Conservation (phyloP, 2,329 filamentous ascomycete genomes). For the Parafenestella ontariensis region DNA sequence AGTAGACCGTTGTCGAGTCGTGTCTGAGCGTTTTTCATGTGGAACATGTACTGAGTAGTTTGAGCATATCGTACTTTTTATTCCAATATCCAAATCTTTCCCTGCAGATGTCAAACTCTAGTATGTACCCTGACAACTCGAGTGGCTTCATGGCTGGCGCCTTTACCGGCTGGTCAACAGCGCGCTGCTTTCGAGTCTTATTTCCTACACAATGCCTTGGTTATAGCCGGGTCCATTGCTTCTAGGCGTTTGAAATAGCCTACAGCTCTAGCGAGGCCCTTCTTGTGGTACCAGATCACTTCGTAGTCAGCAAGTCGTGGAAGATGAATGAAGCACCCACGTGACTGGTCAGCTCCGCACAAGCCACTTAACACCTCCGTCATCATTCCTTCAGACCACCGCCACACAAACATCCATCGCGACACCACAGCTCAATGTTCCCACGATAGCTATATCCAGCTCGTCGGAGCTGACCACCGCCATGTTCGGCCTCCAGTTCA, state of each 20-base stretch:
- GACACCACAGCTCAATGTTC: slow-evolving; percentile 17
- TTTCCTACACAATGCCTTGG: neutral
- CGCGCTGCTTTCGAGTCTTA: neutral
- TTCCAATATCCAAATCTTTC: neutral
- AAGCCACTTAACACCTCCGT: neutral
- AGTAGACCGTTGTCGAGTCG: neutral
- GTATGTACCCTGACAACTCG: neutral
- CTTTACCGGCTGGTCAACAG: neutral
- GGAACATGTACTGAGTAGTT: neutral
- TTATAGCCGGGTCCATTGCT: neutral
- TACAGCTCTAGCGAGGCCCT: neutral
- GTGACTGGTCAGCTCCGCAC: slow-evolving; percentile 1
- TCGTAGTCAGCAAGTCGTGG: neutral
- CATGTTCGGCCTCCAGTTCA: slow-evolving; percentile 56
- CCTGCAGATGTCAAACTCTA: neutral
- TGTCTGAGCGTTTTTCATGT: neutral
- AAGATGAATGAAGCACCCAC: neutral
- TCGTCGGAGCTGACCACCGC: slow-evolving; percentile 27
- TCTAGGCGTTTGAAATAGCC: neutral
- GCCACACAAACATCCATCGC: slow-evolving; percentile 1
- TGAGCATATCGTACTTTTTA: neutral
- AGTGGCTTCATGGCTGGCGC: neutral
- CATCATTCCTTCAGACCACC: slow-evolving; percentile 9
- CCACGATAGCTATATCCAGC: slow-evolving; percentile 20
- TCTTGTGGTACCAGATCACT: neutral